Evolutionary conservation across 495 filamentous ascomycete genomes (phyloP).

Genomic region (Podospora appendiculata): DNA sequence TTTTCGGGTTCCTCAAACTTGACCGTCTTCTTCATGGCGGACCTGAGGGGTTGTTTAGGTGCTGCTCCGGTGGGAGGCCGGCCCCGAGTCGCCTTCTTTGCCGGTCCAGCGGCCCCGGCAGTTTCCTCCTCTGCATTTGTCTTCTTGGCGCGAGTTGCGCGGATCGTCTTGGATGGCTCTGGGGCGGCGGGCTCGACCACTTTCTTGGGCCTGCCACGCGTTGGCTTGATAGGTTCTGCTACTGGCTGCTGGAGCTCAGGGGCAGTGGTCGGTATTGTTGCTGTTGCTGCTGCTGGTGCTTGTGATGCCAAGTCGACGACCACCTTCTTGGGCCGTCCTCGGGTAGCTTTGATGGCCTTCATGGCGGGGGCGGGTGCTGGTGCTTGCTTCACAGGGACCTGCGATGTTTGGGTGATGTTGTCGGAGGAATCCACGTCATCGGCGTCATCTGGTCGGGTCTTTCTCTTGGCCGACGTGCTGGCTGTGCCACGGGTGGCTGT

Average conservation of each 20-base stretch:
- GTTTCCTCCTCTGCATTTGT: constrained; percentile 8
- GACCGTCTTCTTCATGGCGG: constrained; percentile 43
- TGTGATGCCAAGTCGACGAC: background rate
- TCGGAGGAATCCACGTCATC: constrained; percentile 21
- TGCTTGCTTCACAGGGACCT: background rate
- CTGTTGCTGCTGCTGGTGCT: too few relatives aligned
- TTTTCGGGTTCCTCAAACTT: constrained; percentile 52
- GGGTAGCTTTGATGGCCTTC: constrained; percentile 35
- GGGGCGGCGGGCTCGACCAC: constrained; percentile 16
- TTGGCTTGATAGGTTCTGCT: constrained; percentile 16
- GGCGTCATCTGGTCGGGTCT: constrained; percentile 36
- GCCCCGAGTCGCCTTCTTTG: constrained; percentile 31
- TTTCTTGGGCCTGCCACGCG: constrained; percentile 41
- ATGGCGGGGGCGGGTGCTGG: constrained; percentile 13
- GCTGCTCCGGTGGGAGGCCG: constrained; percentile 24
- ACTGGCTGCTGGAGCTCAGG: constrained; percentile 9
- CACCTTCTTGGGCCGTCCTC: constrained; percentile 37
- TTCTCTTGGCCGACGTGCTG: constrained; percentile 32
- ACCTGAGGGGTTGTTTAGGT: constrained; percentile 23
- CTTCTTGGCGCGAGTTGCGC: constrained; percentile 29
- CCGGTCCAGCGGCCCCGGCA: constrained; percentile 16
- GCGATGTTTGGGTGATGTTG: background rate
- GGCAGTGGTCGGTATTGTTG: constrained; percentile 7
- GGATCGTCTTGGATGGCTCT: constrained; percentile 20
- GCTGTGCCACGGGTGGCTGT: constrained; percentile 12